These are phyloP conservation scores for Quambalaria eucalypti DNA, from an alignment of 1,284 basidiomycete genomes.

Conservation along the genomic window DNA sequence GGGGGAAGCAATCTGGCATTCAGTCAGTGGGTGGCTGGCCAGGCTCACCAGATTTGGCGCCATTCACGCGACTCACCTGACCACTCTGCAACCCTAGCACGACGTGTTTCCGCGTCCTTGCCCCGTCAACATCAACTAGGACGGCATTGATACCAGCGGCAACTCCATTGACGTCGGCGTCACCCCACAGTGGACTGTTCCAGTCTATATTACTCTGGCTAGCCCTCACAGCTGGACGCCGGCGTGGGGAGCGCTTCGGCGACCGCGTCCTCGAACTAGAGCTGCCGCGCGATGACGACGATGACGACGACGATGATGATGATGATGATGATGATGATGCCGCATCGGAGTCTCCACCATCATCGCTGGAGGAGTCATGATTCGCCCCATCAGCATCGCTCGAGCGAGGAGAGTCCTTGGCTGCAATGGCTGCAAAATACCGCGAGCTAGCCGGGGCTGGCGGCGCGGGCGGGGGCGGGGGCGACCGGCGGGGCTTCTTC, in stretches of 20 bases:
- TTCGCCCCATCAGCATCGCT: too few relatives aligned
- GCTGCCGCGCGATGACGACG: neutral
- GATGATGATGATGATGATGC: neutral
- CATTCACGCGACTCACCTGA: neutral
- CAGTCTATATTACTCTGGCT: neutral
- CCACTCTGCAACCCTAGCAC: neutral
- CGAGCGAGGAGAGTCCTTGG: too few relatives aligned
- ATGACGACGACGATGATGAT: neutral
- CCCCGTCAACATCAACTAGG: too few relatives aligned
- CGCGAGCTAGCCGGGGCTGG: too few relatives aligned
- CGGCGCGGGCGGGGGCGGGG: too few relatives aligned
- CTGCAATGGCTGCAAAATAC: too few relatives aligned
- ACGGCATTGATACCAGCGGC: neutral
- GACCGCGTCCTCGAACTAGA: neutral
- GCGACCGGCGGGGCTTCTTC: too few relatives aligned
- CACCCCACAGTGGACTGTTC: constrained; percentile 1
- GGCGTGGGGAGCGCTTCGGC: neutral
- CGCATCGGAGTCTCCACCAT: too few relatives aligned
- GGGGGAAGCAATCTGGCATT: neutral
- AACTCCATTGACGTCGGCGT: neutral
- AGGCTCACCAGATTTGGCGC: neutral
- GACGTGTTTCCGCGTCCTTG: neutral
- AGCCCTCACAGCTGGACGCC: neutral
- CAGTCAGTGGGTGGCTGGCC: neutral
- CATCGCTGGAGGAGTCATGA: too few relatives aligned